Base-by-base conservation (phyloP, 805 yeast species). In the Wickerhamomyces canadensis region DNA sequence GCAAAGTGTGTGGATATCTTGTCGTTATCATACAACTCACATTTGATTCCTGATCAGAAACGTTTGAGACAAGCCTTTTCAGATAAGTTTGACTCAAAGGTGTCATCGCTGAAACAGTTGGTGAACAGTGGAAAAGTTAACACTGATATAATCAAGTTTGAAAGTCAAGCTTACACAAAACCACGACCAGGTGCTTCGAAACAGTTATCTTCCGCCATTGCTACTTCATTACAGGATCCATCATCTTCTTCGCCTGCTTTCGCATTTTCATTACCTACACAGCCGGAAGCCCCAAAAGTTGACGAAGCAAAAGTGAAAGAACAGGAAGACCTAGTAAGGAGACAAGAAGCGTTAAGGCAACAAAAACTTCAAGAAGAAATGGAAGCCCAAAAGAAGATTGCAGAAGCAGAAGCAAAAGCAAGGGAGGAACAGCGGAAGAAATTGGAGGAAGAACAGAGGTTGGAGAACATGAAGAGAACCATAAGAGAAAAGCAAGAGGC, bases 31-130 rank as follows among this genome's bases (percentile, higher is more conserved):
- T 62, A 65, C 30, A 48, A 51, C 9, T 65, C 67, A 2, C 66
- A 56, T 42, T 48, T 44, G 36, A 43, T 58, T 12, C 54, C 58
- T 14, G 70, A 60, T 44, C 63, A 57, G 26, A 60, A 63, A 33
- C 68, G 74, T 4, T 59, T 70, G 42, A 65, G 64, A 36, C 79
- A 75, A 40, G 68, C 74, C 0, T 74, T 61, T 45, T 64, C 78
- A 3, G 34, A 37, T 8, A 56, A 60, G 18, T 62, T 77, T 4
- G 72, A 77, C 31, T 36, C 45, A 3, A 72, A 65, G 45, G 48
- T 69, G 4, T 16, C 27, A 1, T 34, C 46, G 11, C 60, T 56
- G 34, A 46, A 59, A n/a, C 48, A 54, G 9, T 49, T 76, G 4
- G 59, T 77, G 6, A 43, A 44, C 19, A 24, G 13, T 28, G 53